These are phyloP conservation scores for Ceratopteris richardii DNA, from an alignment of 75 land plant species.

Conservation along the genomic window DNA sequence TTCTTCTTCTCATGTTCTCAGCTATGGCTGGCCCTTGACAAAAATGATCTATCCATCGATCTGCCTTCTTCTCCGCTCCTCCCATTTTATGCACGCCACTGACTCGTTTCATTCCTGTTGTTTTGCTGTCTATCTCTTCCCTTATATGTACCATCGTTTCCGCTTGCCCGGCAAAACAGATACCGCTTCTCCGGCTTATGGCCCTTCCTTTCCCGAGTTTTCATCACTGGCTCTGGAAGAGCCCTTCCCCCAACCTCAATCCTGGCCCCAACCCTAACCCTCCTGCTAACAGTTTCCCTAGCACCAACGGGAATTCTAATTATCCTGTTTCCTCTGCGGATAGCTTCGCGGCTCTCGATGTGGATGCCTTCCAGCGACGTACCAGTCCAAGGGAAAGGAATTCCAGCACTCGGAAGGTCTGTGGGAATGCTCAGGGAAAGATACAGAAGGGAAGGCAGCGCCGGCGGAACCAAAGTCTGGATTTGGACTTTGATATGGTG, in stretches of 20 bases:
- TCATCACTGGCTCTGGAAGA: background rate
- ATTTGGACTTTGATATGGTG: conserved; percentile 66
- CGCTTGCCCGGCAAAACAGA: too few relatives aligned
- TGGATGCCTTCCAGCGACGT: too few relatives aligned
- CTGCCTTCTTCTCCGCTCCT: too few relatives aligned
- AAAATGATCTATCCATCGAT: too few relatives aligned
- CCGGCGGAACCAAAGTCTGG: conserved; percentile 35
- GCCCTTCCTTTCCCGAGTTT: background rate
- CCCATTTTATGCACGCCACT: too few relatives aligned
- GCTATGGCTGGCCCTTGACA: too few relatives aligned
- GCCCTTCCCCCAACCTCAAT: background rate
- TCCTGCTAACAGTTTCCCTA: background rate
- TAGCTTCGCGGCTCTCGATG: background rate
- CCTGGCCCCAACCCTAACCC: conserved; percentile 4
- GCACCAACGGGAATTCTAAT: background rate
- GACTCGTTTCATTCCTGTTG: too few relatives aligned
- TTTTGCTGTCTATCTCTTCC: too few relatives aligned
- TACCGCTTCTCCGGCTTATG: background rate
- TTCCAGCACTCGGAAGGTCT: too few relatives aligned
- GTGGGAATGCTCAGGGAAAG: conserved; percentile 1
- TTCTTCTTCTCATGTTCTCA: too few relatives aligned
- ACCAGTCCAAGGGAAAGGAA: too few relatives aligned
- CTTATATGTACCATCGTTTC: too few relatives aligned
- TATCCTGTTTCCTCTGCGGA: background rate
- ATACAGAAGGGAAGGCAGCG: conserved; percentile 35